Evolutionary conservation across 352 stramenopile species (phyloP).

Genomic region (Pseudoperonospora humuli): DNA sequence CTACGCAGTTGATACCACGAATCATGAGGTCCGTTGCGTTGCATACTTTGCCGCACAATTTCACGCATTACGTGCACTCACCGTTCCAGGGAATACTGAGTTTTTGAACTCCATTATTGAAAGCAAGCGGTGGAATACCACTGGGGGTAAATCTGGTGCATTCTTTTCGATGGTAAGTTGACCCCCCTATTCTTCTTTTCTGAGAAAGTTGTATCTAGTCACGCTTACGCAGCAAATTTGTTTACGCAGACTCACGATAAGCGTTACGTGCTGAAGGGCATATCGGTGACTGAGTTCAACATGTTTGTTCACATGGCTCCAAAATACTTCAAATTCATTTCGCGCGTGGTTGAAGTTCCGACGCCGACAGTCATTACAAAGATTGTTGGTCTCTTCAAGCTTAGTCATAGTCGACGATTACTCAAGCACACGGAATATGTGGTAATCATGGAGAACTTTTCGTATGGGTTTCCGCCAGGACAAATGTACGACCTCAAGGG

Average conservation of each 20-base stretch:
- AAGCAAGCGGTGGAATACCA: slow-evolving; percentile 67
- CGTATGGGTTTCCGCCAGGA: slow-evolving; percentile 62
- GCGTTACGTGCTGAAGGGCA: slow-evolving; percentile 79
- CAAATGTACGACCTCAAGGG: slow-evolving; percentile 87
- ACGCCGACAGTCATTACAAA: slow-evolving; percentile 74
- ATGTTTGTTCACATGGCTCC: slow-evolving; percentile 87
- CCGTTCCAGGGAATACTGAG: slow-evolving; percentile 52
- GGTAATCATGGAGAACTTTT: slow-evolving; percentile 84
- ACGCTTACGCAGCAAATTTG: slow-evolving; percentile 8
- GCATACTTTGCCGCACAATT: slow-evolving; percentile 82
- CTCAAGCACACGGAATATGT: slow-evolving; percentile 78
- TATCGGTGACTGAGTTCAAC: slow-evolving; percentile 83
- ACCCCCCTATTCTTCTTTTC: neutral
- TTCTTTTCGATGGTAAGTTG: slow-evolving; percentile 76
- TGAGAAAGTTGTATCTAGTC: neutral
- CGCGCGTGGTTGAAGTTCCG: slow-evolving; percentile 43
- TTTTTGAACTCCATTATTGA: slow-evolving; percentile 80
- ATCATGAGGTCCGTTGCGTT: slow-evolving; percentile 60
- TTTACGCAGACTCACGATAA: slow-evolving; percentile 65
- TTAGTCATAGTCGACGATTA: slow-evolving; percentile 48
- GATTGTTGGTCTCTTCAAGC: slow-evolving; percentile 78
- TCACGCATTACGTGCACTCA: slow-evolving; percentile 63
- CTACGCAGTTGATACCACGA: slow-evolving; percentile 39
- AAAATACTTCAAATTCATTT: slow-evolving; percentile 84
- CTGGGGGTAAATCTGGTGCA: slow-evolving; percentile 77